phyloP scores from a whole-genome alignment of 2,329 filamentous ascomycete species.

The Aspergillus tamarii region DNA sequence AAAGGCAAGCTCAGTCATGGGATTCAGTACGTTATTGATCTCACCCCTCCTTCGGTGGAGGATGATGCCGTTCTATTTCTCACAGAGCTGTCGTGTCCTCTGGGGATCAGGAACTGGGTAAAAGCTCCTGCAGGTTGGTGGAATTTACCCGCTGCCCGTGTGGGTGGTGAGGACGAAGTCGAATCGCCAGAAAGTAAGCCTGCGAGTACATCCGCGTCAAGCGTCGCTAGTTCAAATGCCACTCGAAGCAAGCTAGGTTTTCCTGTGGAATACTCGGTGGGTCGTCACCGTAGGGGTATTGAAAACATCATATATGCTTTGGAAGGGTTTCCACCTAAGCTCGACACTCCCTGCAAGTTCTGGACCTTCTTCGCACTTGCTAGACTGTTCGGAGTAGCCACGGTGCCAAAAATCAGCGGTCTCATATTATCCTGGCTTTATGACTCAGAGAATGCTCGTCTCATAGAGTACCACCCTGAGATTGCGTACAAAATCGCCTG shows the following conservation, averaged over 20 bases:
- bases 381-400: slow-evolving; percentile 56
- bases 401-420: slow-evolving; percentile 42
- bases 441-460: slow-evolving; percentile 55
- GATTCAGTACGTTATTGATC: slow-evolving; percentile 63
- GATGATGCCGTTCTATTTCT: slow-evolving; percentile 65
- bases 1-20: slow-evolving; percentile 37
- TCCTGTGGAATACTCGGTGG: slow-evolving; percentile 62
- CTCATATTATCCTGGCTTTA: slow-evolving; percentile 63
- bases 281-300: slow-evolving; percentile 66
- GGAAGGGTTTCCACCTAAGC: slow-evolving; percentile 55
- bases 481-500: slow-evolving; percentile 61
- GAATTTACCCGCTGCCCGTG: slow-evolving; percentile 42
- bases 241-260: slow-evolving; percentile 20
- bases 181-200: slow-evolving; percentile 11
- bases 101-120: slow-evolving; percentile 61
- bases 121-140: slow-evolving; percentile 39
- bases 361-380: slow-evolving; percentile 69
- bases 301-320: slow-evolving; percentile 64
- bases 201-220: background rate
- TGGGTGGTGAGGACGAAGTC: slow-evolving; percentile 55
- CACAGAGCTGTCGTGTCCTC: slow-evolving; percentile 61
- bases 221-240: slow-evolving; percentile 9
- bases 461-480: slow-evolving; percentile 68
- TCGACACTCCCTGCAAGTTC: slow-evolving; percentile 68
- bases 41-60: slow-evolving; percentile 65